A percentile compares a stretch with the other conserved stretches of the same genome.
These are phyloP conservation scores for Botryotinia calthae DNA, from an alignment of 2,329 filamentous ascomycete species.

Conservation along the genomic window DNA sequence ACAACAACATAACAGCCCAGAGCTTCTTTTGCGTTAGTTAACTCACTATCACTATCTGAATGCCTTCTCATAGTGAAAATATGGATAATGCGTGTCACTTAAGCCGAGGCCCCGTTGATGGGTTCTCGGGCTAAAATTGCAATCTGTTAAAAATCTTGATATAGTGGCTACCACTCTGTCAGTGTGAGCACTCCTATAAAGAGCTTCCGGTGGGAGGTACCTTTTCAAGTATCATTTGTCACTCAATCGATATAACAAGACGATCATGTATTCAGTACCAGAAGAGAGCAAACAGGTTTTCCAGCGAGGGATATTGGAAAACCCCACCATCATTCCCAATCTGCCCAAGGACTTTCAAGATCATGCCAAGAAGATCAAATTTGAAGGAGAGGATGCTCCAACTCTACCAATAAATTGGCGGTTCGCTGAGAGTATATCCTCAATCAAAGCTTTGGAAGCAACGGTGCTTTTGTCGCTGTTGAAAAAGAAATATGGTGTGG, in stretches of 20 bases:
- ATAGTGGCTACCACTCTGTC: neutral
- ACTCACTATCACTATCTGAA: neutral
- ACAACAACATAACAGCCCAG: neutral
- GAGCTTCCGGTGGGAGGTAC: neutral
- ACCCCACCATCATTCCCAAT: neutral
- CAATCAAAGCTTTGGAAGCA: constrained; percentile 50
- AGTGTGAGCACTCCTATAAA: neutral
- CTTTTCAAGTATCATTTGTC: neutral
- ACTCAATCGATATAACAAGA: neutral
- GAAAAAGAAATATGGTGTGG: constrained; percentile 45
- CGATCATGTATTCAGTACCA: constrained; percentile 12
- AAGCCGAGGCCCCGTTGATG: neutral
- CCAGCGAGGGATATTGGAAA: neutral
- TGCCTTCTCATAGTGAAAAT: neutral
- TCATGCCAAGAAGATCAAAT: constrained; percentile 36
- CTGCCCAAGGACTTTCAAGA: neutral
- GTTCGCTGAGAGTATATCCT: constrained; percentile 52
- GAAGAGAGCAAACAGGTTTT: constrained; percentile 4
- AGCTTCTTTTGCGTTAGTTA: neutral
- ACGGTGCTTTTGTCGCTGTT: constrained; percentile 46
- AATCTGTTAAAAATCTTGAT: neutral
- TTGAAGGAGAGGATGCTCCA: constrained; percentile 45
- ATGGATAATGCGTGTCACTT: neutral
- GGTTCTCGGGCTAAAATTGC: neutral
- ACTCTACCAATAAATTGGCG: constrained; percentile 55